phyloP scores from a whole-genome alignment of 345 rosid species.

The Eucalyptus pauciflora region DNA sequence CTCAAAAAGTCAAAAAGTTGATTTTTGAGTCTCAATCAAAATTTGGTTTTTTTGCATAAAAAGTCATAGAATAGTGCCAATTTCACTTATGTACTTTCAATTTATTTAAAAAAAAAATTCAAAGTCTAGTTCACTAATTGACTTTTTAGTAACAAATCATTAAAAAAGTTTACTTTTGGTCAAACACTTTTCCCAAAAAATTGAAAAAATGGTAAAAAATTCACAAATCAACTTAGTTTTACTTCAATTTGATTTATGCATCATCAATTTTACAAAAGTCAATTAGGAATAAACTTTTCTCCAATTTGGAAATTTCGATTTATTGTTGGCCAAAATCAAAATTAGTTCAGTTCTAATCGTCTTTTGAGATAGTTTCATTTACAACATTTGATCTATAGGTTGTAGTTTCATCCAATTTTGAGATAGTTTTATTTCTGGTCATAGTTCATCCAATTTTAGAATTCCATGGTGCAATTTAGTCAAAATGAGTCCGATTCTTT shows the following conservation, averaged over 20 bases:
- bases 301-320: background rate
- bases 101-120: background rate
- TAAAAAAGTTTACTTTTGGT: background rate
- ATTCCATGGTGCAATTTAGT: background rate
- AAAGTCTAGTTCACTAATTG: background rate
- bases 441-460: background rate
- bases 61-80: background rate
- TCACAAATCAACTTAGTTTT: background rate
- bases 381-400: background rate
- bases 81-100: background rate
- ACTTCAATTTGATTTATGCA: background rate
- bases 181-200: background rate
- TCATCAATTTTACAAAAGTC: background rate
- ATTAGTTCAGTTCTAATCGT: background rate
- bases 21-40: background rate
- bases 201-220: background rate
- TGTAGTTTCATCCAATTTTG: background rate
- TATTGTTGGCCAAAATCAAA: background rate
- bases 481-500: background rate
- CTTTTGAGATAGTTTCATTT: background rate
- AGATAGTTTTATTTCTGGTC: too few species aligned
- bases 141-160: background rate
- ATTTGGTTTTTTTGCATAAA: background rate
- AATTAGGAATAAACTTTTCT: background rate
- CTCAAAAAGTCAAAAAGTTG: background rate